Evolutionary conservation across 2,329 filamentous ascomycete species (phyloP).

Genomic region (Cadophora malorum): DNA sequence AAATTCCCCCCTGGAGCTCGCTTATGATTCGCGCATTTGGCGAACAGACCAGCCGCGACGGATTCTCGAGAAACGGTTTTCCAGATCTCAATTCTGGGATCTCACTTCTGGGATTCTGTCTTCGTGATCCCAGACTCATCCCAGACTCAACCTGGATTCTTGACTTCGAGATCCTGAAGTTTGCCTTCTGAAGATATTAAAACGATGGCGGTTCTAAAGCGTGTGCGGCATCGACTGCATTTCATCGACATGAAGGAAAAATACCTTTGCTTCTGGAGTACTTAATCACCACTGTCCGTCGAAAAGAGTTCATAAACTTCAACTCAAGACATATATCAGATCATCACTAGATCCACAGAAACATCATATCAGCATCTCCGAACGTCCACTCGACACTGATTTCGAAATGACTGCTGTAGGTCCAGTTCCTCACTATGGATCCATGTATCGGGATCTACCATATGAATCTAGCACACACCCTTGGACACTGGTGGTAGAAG

Average conservation of each 20-base stretch:
- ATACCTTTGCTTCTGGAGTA: neutral
- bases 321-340: neutral
- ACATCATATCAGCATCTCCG: neutral
- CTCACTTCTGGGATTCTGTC: neutral
- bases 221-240: neutral
- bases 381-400: neutral
- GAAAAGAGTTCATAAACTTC: neutral
- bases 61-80: neutral
- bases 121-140: neutral
- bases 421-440: neutral
- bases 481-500: too few relatives aligned
- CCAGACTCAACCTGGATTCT: neutral
- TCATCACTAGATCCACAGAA: neutral
- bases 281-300: neutral
- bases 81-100: slow-evolving; percentile 3
- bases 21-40: neutral
- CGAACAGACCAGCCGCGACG: neutral
- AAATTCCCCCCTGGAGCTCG: neutral
- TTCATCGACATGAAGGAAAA: too few relatives aligned
- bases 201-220: neutral
- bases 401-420: neutral
- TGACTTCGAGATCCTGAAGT: neutral
- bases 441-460: neutral
- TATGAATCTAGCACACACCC: too few relatives aligned
- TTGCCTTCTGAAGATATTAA: neutral